These are phyloP conservation scores for Calycina marina DNA, from an alignment of 2,329 filamentous ascomycete species.

Conservation along the genomic window DNA sequence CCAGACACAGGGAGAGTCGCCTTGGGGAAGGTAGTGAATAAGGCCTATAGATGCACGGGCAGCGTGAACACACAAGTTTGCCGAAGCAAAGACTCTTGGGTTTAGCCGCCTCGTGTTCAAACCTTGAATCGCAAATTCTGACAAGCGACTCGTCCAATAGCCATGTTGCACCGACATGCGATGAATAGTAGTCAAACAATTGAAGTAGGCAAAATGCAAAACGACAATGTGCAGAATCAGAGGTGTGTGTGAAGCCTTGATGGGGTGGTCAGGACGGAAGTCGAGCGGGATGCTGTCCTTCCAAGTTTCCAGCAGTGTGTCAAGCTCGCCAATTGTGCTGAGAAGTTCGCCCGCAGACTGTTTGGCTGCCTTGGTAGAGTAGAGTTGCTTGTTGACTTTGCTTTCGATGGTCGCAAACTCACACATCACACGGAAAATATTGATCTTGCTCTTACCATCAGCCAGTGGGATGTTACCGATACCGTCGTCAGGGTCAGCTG, in stretches of 20 bases:
- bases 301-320: constrained; percentile 83
- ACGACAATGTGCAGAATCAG: constrained; percentile 91
- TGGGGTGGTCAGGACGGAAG: constrained; percentile 94
- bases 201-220: constrained; percentile 94
- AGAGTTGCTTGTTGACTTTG: constrained; percentile 83
- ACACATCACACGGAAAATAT: constrained; percentile 86
- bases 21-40: constrained; percentile 90
- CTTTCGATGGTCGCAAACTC: constrained; percentile 85
- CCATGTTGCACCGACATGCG: constrained; percentile 97
- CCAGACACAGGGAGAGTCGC: constrained; percentile 92
- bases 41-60: constrained; percentile 86
- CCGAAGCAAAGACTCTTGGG: constrained; percentile 85
- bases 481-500: constrained; percentile 78
- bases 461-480: constrained; percentile 87
- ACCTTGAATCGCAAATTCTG: constrained; percentile 89
- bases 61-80: constrained; percentile 81
- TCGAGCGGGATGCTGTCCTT: constrained; percentile 91
- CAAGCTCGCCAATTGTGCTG: constrained; percentile 90
- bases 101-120: constrained; percentile 84
- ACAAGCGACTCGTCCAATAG: constrained; percentile 91
- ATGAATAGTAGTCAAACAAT: constrained; percentile 93
- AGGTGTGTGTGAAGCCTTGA: constrained; percentile 81
- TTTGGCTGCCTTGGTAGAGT: constrained; percentile 82
- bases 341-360: constrained; percentile 86
- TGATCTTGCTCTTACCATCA: constrained; percentile 84